Evolutionary conservation across 2,329 filamentous ascomycete genomes (phyloP).

Genomic region (Remersonia thermophila): DNA sequence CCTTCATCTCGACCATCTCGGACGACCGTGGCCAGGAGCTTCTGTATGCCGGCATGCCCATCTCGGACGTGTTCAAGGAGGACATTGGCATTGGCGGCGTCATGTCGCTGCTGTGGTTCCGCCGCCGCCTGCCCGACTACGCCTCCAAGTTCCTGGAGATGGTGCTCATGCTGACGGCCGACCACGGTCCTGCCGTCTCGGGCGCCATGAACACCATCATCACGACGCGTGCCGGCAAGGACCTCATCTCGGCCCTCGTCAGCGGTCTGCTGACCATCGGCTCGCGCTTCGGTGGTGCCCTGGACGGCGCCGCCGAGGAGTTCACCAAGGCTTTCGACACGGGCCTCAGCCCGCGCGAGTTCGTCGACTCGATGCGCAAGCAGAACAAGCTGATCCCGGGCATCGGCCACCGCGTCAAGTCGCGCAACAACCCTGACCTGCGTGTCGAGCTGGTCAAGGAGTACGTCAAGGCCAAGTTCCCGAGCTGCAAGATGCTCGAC

Average conservation of each 20-base stretch:
- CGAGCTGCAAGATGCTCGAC: slow-evolving; percentile 94
- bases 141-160: slow-evolving; percentile 99
- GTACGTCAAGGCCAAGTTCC: slow-evolving; percentile 95
- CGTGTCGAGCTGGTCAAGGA: slow-evolving; percentile 99
- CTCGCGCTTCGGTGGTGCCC: slow-evolving; percentile 94
- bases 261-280: slow-evolving; percentile 96
- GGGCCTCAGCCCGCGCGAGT: slow-evolving; percentile 94
- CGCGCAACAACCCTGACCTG: slow-evolving; percentile 98
- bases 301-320: slow-evolving; percentile 95
- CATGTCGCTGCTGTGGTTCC: slow-evolving; percentile 99
- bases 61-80: slow-evolving; percentile 98
- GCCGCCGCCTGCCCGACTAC: slow-evolving; percentile 86
- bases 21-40: slow-evolving; percentile 99
- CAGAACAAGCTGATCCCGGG: slow-evolving; percentile 99
- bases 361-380: slow-evolving; percentile 98
- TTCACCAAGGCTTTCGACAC: slow-evolving; percentile 98
- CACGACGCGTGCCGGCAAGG: slow-evolving; percentile 97
- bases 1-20: slow-evolving; percentile 99
- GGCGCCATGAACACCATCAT: slow-evolving; percentile 99
- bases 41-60: slow-evolving; percentile 97
- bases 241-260: slow-evolving; percentile 89
- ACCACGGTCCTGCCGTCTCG: slow-evolving; percentile 96
- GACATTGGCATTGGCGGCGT: slow-evolving; percentile 99
- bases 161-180: slow-evolving; percentile 99
- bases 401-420: slow-evolving; percentile 99